Evolutionary conservation across 2,329 filamentous ascomycete genomes (phyloP), one percentile per base, ranked within the genome.

Genomic region (Xylariaceae sp.): DNA sequence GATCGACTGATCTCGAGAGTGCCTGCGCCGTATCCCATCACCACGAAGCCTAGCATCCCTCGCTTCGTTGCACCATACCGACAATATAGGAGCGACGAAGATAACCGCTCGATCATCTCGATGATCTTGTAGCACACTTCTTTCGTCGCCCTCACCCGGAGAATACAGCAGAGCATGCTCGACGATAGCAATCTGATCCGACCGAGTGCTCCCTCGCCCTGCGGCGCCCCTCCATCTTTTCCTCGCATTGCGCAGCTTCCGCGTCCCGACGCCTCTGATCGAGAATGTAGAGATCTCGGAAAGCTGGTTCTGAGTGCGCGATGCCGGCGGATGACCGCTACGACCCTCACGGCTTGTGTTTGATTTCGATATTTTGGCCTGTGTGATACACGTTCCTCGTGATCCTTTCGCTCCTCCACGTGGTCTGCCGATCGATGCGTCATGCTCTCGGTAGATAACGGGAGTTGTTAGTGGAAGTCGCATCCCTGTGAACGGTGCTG

Each of bases 151-250:
- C 28, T 47, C 16, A 18, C 33, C 42, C 31, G n/a, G 17, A 13
- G 55, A 36, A 40, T 41, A 51, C 9, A 47, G 44, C 47, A 53
- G 45, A 53, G 51, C 48, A 41, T 16, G 33, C 50, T 54, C 46
- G 55, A 53, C 56, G 34, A 48, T 50, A 33, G 18, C 39, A 52
- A n/a, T 51, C 36, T 60, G 58, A 53, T 60, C 58, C 51, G 57
- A 53, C 22, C 28, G 38, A 40, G 44, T 17, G 51, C 58, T 60
- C 53, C 56, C 56, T 45, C 45, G 39, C 28, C 39, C 36, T 34
- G 51, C 17, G 44, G 53, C 56, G 52, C 51, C 53, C 56, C 56
- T 53, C 45, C 31, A 45, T 13, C 43, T 47, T 50, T 31, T 40
- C 45, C 41, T 42, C 50, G 54, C 38, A 57, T 28, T 13, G 54